Evolutionary conservation across 495 filamentous ascomycete species (phyloP).

Genomic region (Penicillium cataractarum): DNA sequence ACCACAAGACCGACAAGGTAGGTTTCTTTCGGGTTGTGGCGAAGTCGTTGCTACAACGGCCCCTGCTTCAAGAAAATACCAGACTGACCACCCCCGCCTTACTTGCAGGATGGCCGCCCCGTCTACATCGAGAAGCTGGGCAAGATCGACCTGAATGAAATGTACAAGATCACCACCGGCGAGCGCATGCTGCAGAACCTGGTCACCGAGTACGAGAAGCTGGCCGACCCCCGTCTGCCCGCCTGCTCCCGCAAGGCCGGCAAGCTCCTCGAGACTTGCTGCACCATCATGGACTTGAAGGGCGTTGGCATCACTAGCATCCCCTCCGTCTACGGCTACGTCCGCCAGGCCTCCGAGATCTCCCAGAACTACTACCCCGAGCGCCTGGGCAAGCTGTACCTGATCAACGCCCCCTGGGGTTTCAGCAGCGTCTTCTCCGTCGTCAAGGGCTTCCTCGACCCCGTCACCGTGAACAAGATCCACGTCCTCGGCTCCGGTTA

Average conservation of each 20-base stretch:
- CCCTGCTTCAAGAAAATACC: background rate
- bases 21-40: slow-evolving; percentile 11
- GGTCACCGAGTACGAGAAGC: slow-evolving; percentile 94
- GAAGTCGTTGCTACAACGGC: background rate
- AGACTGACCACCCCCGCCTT: slow-evolving; percentile 17
- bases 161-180: slow-evolving; percentile 90
- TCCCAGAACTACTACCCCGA: slow-evolving; percentile 99
- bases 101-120: slow-evolving; percentile 82
- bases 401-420: slow-evolving; percentile 97
- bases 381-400: slow-evolving; percentile 82
- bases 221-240: slow-evolving; percentile 88
- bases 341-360: slow-evolving; percentile 76
- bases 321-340: slow-evolving; percentile 81
- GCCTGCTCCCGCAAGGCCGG: slow-evolving; percentile 94
- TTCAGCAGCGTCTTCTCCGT: slow-evolving; percentile 82
- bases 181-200: slow-evolving; percentile 97
- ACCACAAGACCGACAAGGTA: slow-evolving; percentile 98
- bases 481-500: slow-evolving; percentile 83
- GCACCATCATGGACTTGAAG: slow-evolving; percentile 95
- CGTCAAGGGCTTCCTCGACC: slow-evolving; percentile 91
- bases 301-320: slow-evolving; percentile 84
- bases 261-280: slow-evolving; percentile 92
- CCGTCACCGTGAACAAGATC: slow-evolving; percentile 95
- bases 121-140: slow-evolving; percentile 97
- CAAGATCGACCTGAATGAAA: slow-evolving; percentile 84